These are phyloP conservation scores for Neurospora sp. DNA, from an alignment of 495 filamentous ascomycete genomes.

Conservation along the genomic window DNA sequence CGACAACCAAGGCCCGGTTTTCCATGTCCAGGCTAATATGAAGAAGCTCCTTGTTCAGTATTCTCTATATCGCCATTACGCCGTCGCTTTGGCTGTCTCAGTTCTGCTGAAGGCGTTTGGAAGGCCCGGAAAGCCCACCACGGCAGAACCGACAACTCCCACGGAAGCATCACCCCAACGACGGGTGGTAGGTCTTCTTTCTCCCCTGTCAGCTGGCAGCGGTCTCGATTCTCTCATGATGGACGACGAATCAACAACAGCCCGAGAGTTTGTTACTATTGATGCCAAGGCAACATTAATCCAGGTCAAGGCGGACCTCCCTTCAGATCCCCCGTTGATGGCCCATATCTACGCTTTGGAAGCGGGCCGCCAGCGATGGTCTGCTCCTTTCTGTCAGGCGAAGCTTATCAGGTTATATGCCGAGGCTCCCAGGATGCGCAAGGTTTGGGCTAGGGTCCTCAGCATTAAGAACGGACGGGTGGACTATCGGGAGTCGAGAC, in stretches of 20 bases:
- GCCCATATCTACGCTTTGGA: slow-evolving; percentile 74
- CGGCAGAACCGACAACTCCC: slow-evolving; percentile 9
- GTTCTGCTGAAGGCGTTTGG: slow-evolving; percentile 69
- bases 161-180: slow-evolving; percentile 16
- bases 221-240: slow-evolving; percentile 22
- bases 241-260: slow-evolving; percentile 17
- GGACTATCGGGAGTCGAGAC: slow-evolving; percentile 66
- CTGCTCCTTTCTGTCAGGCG: slow-evolving; percentile 64
- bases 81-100: slow-evolving; percentile 69
- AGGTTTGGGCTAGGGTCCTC: slow-evolving; percentile 74
- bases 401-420: slow-evolving; percentile 75
- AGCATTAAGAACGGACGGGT: slow-evolving; percentile 71
- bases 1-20: slow-evolving; percentile 73
- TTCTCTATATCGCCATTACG: slow-evolving; percentile 89
- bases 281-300: slow-evolving; percentile 72
- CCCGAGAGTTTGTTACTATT: slow-evolving; percentile 61
- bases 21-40: slow-evolving; percentile 75
- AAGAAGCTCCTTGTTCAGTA: slow-evolving; percentile 76
- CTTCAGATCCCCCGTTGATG: slow-evolving; percentile 81
- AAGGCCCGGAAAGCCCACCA: slow-evolving; percentile 27
- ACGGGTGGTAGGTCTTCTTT: slow-evolving; percentile 26
- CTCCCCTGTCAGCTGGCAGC: slow-evolving; percentile 18
- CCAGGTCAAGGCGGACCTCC: slow-evolving; percentile 82
- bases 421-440: slow-evolving; percentile 68
- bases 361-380: slow-evolving; percentile 75